phyloP scores from a whole-genome alignment of 306 rosid species.

The Cajanus cajan region DNA sequence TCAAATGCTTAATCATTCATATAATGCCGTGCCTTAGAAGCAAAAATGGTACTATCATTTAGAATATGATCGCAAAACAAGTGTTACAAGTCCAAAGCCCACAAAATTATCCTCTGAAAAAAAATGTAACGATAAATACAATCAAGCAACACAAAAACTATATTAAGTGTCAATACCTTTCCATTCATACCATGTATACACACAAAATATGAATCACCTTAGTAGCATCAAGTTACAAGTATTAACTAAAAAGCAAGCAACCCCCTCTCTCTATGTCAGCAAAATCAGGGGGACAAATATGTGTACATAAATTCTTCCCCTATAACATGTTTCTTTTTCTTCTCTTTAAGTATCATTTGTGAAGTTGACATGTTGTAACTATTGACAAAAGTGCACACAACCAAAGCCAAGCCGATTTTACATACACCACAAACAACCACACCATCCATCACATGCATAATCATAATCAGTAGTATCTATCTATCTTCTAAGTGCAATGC shows the following conservation, averaged over 20 bases:
- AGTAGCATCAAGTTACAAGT: constrained; percentile 27
- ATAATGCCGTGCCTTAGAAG: neutral
- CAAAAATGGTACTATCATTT: neutral
- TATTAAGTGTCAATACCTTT: constrained; percentile 3
- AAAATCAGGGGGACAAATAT: constrained; percentile 17
- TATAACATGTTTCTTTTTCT: neutral
- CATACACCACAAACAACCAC: constrained; percentile 24
- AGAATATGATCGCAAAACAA: neutral
- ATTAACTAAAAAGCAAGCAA: constrained; percentile 31
- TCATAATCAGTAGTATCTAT: neutral
- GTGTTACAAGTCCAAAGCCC: constrained; percentile 4
- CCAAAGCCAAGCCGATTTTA: constrained; percentile 34
- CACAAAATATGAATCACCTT: constrained; percentile 36
- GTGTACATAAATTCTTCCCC: constrained; percentile 6
- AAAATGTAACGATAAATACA: constrained; percentile 21
- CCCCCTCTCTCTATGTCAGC: constrained; percentile 31
- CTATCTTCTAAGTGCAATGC: constrained; percentile 17
- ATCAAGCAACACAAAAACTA: constrained; percentile 17
- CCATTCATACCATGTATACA: constrained; percentile 26
- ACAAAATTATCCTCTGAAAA: neutral
- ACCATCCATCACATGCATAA: constrained; percentile 5
- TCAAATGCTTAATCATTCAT: neutral
- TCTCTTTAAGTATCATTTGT: constrained; percentile 2
- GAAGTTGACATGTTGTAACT: constrained; percentile 27
- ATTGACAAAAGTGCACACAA: constrained; percentile 46